A percentile compares a stretch with the other conserved stretches of the same genome.
phyloP scores from a whole-genome alignment of 139 green algal genomes.

The Trebouxia sp. region DNA sequence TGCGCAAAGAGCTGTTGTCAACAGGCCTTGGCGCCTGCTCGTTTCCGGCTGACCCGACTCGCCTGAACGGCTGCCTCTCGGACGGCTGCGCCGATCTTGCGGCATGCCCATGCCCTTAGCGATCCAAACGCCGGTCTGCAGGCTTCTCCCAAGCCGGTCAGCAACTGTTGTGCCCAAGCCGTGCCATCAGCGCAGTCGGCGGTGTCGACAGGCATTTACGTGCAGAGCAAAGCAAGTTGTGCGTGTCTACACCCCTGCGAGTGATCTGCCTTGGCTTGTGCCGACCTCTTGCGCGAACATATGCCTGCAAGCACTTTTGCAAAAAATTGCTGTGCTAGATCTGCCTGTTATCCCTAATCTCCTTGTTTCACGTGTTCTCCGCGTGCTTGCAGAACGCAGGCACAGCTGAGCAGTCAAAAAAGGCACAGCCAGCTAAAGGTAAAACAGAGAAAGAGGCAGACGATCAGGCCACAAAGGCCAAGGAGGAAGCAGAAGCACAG shows the following conservation, averaged over 20 bases:
- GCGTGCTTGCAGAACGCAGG: neutral
- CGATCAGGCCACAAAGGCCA: neutral
- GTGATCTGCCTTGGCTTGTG: neutral
- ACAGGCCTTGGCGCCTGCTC: too few relatives aligned
- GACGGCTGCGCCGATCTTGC: too few relatives aligned
- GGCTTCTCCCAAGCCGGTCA: neutral
- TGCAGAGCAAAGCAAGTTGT: neutral
- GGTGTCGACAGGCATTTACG: neutral
- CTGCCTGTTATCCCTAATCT: too few relatives aligned
- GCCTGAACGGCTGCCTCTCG: too few relatives aligned
- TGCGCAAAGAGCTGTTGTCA: too few relatives aligned
- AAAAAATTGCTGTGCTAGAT: neutral
- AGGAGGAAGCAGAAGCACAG: conserved; percentile 18
- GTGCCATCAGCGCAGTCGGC: neutral
- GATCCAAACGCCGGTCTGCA: conserved; percentile 1
- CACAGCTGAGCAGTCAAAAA: neutral
- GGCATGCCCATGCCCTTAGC: too few relatives aligned
- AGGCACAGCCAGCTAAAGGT: neutral
- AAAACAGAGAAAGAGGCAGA: conserved; percentile 8
- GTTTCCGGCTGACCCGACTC: too few relatives aligned
- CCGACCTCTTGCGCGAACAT: neutral
- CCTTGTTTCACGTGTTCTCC: too few relatives aligned
- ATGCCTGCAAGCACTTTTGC: neutral
- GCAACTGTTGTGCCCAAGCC: neutral
- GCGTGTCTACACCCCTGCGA: neutral